These are phyloP conservation scores for Metschnikowia shivogae DNA, from an alignment of 805 yeast genomes.

Conservation along the genomic window DNA sequence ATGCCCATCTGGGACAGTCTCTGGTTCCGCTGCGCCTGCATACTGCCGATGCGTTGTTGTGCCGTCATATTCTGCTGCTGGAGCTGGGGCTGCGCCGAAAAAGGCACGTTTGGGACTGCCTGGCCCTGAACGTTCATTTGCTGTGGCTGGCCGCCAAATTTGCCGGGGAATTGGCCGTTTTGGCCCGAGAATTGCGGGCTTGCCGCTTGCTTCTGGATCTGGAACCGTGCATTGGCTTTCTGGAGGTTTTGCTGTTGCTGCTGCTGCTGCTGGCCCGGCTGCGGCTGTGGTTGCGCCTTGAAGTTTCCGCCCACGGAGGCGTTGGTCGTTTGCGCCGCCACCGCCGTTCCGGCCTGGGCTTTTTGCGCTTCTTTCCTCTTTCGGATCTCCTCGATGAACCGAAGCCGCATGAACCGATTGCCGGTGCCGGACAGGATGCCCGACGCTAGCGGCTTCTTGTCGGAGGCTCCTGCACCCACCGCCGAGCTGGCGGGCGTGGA, in stretches of 20 bases:
- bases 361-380: conserved; percentile 51
- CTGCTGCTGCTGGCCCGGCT: background rate
- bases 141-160: background rate
- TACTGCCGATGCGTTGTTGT: conserved; percentile 1
- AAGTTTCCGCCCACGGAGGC: conserved; percentile 1
- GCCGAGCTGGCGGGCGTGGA: conserved; percentile 15
- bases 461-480: conserved; percentile 4
- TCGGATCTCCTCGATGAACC: conserved; percentile 85
- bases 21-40: conserved; percentile 6
- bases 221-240: conserved; percentile 1
- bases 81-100: background rate
- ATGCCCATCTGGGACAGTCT: conserved; percentile 1
- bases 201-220: conserved; percentile 3
- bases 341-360: conserved; percentile 38
- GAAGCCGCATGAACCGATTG: conserved; percentile 75
- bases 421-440: conserved; percentile 29
- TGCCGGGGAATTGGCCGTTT: conserved; percentile 1
- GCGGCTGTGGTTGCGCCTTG: conserved; percentile 6
- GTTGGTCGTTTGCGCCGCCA: conserved; percentile 30
- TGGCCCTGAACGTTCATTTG: conserved; percentile 2
- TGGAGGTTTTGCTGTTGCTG: conserved; percentile 5
- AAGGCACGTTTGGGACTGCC: background rate
- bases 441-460: conserved; percentile 8
- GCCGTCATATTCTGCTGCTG: conserved; percentile 3
- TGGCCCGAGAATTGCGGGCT: conserved; percentile 1